Percentiles rank a stretch among this genome's conserved stretches.
These are phyloP conservation scores for Berberis vulgaris DNA, from an alignment of 164 flowering plant species.

Conservation along the genomic window DNA sequence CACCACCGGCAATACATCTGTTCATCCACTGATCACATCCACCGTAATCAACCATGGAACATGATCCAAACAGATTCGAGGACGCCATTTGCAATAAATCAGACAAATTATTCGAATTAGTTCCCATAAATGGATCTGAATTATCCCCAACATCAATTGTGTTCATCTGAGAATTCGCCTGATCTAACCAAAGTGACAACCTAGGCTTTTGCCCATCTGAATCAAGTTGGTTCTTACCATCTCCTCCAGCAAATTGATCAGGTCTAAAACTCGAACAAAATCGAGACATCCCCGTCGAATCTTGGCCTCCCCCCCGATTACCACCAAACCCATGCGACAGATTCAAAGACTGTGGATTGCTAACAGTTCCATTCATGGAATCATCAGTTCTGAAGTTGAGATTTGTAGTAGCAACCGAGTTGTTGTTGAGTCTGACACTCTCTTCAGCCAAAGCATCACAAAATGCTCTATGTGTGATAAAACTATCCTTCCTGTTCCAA, in stretches of 20 bases:
- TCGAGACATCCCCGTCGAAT: slow-evolving; percentile 11
- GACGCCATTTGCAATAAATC: slow-evolving; percentile 23
- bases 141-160: slow-evolving; percentile 13
- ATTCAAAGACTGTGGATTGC: slow-evolving; percentile 4
- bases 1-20: background rate
- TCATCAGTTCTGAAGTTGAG: slow-evolving; percentile 16
- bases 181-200: slow-evolving; percentile 40
- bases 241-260: slow-evolving; percentile 5
- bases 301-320: background rate
- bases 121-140: slow-evolving; percentile 11
- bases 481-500: slow-evolving; percentile 64
- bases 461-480: slow-evolving; percentile 71
- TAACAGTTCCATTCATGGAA: background rate
- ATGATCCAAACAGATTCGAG: slow-evolving; percentile 22
- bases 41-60: slow-evolving; percentile 11
- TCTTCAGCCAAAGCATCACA: slow-evolving; percentile 64
- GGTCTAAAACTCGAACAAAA: slow-evolving; percentile 11
- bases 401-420: slow-evolving; percentile 16
- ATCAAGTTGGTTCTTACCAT: background rate
- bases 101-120: slow-evolving; percentile 12
- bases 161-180: slow-evolving; percentile 23
- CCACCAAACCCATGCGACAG: slow-evolving; percentile 1
- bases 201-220: slow-evolving; percentile 26
- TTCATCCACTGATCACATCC: slow-evolving; percentile 6
- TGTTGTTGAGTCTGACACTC: slow-evolving; percentile 24